These are phyloP conservation scores for Nakataea oryzae DNA, from an alignment of 2,329 filamentous ascomycete species.

Conservation along the genomic window DNA sequence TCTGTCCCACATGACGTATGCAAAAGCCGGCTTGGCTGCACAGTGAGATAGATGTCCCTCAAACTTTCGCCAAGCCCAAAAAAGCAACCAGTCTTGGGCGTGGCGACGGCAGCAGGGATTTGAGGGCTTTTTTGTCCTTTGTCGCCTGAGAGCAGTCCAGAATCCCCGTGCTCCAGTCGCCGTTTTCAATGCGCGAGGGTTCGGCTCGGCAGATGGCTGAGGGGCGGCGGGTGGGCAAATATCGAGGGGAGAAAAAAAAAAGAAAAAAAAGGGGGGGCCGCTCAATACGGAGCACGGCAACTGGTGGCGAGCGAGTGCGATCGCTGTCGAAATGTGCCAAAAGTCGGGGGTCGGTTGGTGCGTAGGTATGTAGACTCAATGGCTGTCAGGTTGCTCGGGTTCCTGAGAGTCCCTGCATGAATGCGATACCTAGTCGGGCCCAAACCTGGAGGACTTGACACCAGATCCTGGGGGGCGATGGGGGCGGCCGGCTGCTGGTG, in stretches of 20 bases:
- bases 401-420: no score
- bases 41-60: neutral
- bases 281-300: neutral
- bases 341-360: no score
- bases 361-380: no score
- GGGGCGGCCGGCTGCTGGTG: no score
- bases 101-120: neutral
- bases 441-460: no score
- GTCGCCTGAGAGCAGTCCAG: neutral
- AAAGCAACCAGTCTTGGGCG: neutral
- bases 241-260: neutral
- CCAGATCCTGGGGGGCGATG: no score
- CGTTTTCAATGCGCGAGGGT: neutral
- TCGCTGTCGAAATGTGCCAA: no score
- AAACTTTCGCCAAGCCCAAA: neutral
- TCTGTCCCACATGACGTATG: conserved; percentile 2
- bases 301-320: neutral
- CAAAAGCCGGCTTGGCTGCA: neutral
- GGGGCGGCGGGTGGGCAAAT: neutral
- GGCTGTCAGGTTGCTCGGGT: no score
- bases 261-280: neutral
- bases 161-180: neutral
- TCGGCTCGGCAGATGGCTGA: neutral
- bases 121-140: no score
- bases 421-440: no score